A percentile compares a stretch with the other conserved stretches of the same genome.
phyloP scores from a whole-genome alignment of 306 rosid species.

The Fragaria nilgerrensis region DNA sequence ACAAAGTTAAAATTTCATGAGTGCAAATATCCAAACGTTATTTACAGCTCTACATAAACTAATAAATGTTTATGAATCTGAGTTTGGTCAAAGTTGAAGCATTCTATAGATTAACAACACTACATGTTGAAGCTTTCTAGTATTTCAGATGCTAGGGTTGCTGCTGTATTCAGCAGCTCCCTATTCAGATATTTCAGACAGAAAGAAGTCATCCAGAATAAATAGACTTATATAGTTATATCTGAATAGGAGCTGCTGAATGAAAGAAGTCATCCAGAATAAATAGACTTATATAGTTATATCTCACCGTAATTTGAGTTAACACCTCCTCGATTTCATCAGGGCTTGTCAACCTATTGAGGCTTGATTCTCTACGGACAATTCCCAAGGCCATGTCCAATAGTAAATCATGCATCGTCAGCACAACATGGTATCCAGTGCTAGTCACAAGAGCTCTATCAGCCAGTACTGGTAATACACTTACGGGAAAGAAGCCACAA shows the following conservation, averaged over 20 bases:
- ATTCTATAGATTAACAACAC: neutral
- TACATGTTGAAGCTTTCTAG: neutral
- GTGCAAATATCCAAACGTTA: neutral
- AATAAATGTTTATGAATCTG: neutral
- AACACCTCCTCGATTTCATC: constrained; percentile 28
- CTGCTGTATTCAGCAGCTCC: no score
- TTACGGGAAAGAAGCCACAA: constrained; percentile 24
- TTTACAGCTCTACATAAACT: neutral
- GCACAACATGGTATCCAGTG: neutral
- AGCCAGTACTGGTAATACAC: constrained; percentile 30
- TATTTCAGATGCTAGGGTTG: no score
- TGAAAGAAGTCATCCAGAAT: neutral
- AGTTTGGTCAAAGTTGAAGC: neutral
- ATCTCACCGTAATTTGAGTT: neutral
- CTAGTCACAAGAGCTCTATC: constrained; percentile 17
- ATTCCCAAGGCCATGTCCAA: constrained; percentile 30
- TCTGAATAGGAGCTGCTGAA: no score
- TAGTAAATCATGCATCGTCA: constrained; percentile 32
- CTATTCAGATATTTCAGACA: neutral
- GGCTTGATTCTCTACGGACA: constrained; percentile 26
- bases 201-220: no score
- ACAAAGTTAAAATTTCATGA: neutral
- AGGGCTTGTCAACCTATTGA: constrained; percentile 21
- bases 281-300: no score
- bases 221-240: no score